These are phyloP conservation scores for Wickerhamomyces kurtzmanii DNA, from an alignment of 805 yeast species.

Conservation along the genomic window DNA sequence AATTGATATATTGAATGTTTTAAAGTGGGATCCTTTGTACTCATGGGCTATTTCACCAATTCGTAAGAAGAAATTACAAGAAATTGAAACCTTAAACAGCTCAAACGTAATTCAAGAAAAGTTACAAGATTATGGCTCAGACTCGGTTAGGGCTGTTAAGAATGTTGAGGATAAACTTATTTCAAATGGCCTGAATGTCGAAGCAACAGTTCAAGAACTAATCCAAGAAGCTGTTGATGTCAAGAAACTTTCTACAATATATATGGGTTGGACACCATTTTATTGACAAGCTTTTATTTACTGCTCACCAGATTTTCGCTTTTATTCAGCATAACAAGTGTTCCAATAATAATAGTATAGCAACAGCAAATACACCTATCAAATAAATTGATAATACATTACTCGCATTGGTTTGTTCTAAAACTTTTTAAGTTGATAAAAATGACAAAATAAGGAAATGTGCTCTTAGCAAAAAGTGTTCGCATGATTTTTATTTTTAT, in stretches of 20 bases:
- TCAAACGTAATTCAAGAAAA: conserved; percentile 7
- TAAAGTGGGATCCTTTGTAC: conserved; percentile 88
- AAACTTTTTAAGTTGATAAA: too few species aligned
- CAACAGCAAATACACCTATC: too few species aligned
- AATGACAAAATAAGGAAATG: too few species aligned
- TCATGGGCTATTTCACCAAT: conserved; percentile 85
- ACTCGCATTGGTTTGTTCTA: too few species aligned
- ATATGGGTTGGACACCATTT: conserved; percentile 81
- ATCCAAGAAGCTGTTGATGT: conserved; percentile 67
- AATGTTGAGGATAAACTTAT: conserved; percentile 62
- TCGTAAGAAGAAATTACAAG: conserved; percentile 44
- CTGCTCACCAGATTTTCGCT: too few species aligned
- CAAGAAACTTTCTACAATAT: conserved; percentile 62
- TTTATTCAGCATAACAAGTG: too few species aligned
- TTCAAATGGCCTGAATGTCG: conserved; percentile 63
- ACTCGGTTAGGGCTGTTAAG: conserved; percentile 71
- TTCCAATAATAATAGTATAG: too few species aligned
- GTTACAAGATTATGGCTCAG: conserved; percentile 22
- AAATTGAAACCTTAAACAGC: too few species aligned
- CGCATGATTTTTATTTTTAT: too few species aligned
- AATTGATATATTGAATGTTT: conserved; percentile 71
- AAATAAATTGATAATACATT: too few species aligned
- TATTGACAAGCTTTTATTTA: too few species aligned
- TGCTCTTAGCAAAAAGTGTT: too few species aligned
- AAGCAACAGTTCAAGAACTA: conserved; percentile 76